Base-by-base conservation (phyloP, 2,329 filamentous ascomycete genomes). In the Aspergillus sp. region DNA sequence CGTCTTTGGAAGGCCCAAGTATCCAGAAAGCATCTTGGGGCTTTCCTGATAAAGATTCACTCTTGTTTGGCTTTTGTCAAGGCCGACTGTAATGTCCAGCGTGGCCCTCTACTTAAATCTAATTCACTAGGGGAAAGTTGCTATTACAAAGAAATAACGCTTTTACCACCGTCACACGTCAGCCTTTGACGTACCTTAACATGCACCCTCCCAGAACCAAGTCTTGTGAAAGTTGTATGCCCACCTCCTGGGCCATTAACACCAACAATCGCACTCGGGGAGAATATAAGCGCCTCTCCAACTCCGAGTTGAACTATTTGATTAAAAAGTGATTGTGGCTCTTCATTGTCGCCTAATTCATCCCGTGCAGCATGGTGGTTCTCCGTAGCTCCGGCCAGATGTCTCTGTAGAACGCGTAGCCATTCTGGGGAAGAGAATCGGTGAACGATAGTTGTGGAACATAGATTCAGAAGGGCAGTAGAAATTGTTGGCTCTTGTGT, bases 401-500 rank as follows among this genome's bases (percentile, higher is more conserved):
- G 17, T 1, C 62, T 58, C 23, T 62, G 65, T 7, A 83, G 68
- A 0, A 75, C 74, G 0, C 64, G 62, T 15, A 84, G 76, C 87
- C 86, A 90, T 2, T 80, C 79, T 0, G 87, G 87, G 0, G 82
- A 85, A 0, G 79, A 84, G 72, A 91, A 92, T 0, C 86, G 80
- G 66, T 92, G 89, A 0, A 91, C 84, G n/a, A 91, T 77, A 0
- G 84, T 88, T 9, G 88, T 75, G 0, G 83, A 86, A 67, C 86
- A 90, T 0, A 92, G 76, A 54, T 90, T 87, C 0, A 92, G 78
- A 0, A 93, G 79, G 15, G 81, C 79, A 0, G 85, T 83, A 0
- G 85, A 86, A 6, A 92, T 80, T 0, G 87, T 90, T 0, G 89
- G 90, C 65, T 92, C 89, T 67, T 93, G 89, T 0, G 89, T 92